Evolutionary conservation across 805 yeast genomes (phyloP).

Genomic region (Wickerhamiella cacticola): DNA sequence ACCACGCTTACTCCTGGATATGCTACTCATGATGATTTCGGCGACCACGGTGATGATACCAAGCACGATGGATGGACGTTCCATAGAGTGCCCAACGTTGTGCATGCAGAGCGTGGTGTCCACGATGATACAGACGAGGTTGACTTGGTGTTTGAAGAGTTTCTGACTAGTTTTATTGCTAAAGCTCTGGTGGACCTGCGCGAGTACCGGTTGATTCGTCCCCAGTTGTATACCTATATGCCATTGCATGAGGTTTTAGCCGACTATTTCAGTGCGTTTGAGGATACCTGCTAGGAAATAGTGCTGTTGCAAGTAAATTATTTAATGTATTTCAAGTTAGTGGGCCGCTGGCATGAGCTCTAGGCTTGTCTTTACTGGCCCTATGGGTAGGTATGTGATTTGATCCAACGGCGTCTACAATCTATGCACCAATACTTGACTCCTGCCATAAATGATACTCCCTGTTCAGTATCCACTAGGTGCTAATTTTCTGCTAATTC

Average conservation of each 20-base stretch:
- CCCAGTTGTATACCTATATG: not conserved
- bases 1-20: slow-evolving; percentile 46
- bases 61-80: slow-evolving; percentile 46
- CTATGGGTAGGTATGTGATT: no score
- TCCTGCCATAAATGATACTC: no score
- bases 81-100: slow-evolving; percentile 67
- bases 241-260: slow-evolving; percentile 7
- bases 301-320: not conserved
- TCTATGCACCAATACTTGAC: no score
- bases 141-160: slow-evolving; percentile 71
- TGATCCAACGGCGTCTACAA: no score
- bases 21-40: slow-evolving; percentile 73
- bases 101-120: slow-evolving; percentile 36
- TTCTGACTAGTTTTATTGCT: slow-evolving; percentile 44
- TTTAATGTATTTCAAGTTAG: not conserved
- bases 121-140: slow-evolving; percentile 30
- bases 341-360: slow-evolving; percentile 37
- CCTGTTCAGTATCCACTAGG: slow-evolving; percentile 23
- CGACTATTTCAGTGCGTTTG: not conserved
- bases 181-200: slow-evolving; percentile 34
- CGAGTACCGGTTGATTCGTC: slow-evolving; percentile 9
- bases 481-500: no score
- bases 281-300: not conserved
- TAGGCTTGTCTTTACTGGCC: slow-evolving; percentile 37
- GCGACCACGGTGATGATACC: slow-evolving; percentile 76